Percentiles rank a stretch among this genome's conserved stretches.
Conservation (phyloP, 441 rosid genomes). For the Hura crepitans region DNA sequence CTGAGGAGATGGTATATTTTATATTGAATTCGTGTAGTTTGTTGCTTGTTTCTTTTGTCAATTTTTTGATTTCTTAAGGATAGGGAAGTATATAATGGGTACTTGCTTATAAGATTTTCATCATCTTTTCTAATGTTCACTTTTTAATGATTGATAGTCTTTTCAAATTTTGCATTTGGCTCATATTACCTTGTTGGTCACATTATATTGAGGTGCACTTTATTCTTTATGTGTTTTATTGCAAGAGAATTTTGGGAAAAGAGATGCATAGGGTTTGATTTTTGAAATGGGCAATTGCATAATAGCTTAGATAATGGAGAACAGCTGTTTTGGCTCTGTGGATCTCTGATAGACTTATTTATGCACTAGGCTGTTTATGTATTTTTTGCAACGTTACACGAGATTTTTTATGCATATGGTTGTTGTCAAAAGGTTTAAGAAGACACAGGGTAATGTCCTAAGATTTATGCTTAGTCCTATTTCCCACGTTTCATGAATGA, state of each 20-base stretch:
- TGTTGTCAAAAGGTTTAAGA: too few relatives aligned
- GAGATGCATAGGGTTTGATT: background rate
- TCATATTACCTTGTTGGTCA: background rate
- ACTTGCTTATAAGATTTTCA: background rate
- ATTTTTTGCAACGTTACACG: too few relatives aligned
- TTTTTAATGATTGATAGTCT: background rate
- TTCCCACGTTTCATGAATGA: too few relatives aligned
- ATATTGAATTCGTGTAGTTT: slow-evolving; percentile 7
- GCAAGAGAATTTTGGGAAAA: background rate
- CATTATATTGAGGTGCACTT: background rate
- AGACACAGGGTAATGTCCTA: too few relatives aligned
- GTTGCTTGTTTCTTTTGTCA: background rate
- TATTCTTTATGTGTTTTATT: background rate
- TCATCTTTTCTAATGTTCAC: background rate
- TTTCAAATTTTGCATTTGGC: slow-evolving; percentile 10
- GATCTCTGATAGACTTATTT: too few relatives aligned
- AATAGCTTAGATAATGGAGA: too few relatives aligned
- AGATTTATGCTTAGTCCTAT: too few relatives aligned
- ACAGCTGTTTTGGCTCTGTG: too few relatives aligned
- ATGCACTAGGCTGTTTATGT: too few relatives aligned
- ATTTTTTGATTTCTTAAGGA: slow-evolving; percentile 5
- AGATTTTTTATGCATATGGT: too few relatives aligned
- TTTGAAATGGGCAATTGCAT: background rate
- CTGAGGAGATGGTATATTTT: slow-evolving; percentile 64
- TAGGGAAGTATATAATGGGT: background rate